These are phyloP conservation scores for Setaria viridis DNA, from an alignment of 202 grass and related monocot species.

Conservation along the genomic window DNA sequence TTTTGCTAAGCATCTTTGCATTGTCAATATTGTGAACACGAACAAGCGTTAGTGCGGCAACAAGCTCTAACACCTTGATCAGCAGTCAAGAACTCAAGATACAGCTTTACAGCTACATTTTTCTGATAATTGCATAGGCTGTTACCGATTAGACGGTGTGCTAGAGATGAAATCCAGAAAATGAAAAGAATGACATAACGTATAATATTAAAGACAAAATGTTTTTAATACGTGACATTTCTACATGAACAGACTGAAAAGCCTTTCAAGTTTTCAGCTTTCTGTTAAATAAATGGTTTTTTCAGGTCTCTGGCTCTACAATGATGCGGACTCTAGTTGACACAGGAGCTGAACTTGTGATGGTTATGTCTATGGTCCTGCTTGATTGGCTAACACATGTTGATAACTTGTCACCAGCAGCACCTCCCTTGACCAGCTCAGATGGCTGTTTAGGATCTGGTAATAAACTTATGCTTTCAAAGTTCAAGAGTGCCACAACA, in stretches of 20 bases:
- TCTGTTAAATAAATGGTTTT: background rate
- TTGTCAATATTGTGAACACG: too few species aligned
- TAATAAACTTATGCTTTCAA: conserved; percentile 16
- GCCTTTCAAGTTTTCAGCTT: background rate
- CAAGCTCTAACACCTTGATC: background rate
- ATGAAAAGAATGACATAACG: background rate
- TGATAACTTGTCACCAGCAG: background rate
- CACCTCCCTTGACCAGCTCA: background rate
- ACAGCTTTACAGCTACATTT: background rate
- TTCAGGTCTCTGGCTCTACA: conserved; percentile 1
- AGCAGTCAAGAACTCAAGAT: too few species aligned
- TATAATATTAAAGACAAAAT: background rate
- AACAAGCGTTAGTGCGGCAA: too few species aligned
- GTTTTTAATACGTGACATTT: background rate
- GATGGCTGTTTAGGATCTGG: conserved; percentile 45
- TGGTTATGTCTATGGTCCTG: conserved; percentile 52
- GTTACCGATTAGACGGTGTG: background rate
- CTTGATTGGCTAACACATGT: conserved; percentile 24
- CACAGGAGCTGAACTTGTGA: conserved; percentile 43
- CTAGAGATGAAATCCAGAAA: background rate
- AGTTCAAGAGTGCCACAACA: conserved; percentile 44
- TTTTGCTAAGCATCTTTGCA: too few species aligned
- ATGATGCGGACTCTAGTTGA: conserved; percentile 51
- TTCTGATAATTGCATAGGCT: background rate
- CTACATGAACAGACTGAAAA: background rate